These are phyloP conservation scores for Betula pendula DNA, from an alignment of 306 rosid species.

Conservation along the genomic window DNA sequence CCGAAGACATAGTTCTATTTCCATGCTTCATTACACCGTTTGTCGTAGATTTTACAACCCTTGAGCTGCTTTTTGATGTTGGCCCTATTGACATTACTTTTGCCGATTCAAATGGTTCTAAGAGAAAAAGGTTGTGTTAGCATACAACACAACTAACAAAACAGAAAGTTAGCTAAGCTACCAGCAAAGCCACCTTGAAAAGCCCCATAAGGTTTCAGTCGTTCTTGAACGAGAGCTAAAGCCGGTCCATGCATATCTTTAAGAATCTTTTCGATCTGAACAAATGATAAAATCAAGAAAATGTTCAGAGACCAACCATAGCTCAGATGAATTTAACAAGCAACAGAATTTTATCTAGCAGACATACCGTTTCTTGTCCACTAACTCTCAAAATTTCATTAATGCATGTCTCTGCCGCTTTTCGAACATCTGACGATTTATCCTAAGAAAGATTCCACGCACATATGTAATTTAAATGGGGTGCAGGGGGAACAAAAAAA, in stretches of 20 bases:
- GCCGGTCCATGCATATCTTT: constrained; percentile 90
- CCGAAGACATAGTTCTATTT: constrained; percentile 65
- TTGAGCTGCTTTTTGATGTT: constrained; percentile 59
- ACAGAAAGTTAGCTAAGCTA: constrained; percentile 5
- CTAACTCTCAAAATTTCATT: constrained; percentile 84
- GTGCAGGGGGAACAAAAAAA: background rate
- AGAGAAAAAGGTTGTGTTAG: constrained; percentile 19
- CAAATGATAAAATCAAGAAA: constrained; percentile 19
- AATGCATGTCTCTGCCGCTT: constrained; percentile 91
- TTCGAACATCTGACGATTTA: constrained; percentile 98
- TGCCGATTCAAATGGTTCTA: constrained; percentile 65
- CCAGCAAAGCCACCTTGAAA: constrained; percentile 59
- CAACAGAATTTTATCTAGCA: constrained; percentile 6
- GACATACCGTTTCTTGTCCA: constrained; percentile 73
- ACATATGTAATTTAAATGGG: constrained; percentile 23
- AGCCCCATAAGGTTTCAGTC: constrained; percentile 60
- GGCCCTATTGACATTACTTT: constrained; percentile 54
- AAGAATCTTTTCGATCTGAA: constrained; percentile 71
- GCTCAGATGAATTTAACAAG: constrained; percentile 22
- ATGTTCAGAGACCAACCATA: constrained; percentile 13
- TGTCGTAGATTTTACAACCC: constrained; percentile 67
- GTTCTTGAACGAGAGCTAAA: constrained; percentile 68
- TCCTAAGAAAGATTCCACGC: constrained; percentile 53
- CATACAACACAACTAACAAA: constrained; percentile 22
- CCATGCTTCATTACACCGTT: constrained; percentile 85